Percentiles rank a stretch among this genome's conserved stretches.
These are phyloP conservation scores for Aspergillus nanangensis DNA, from an alignment of 495 filamentous ascomycete genomes.

Conservation along the genomic window DNA sequence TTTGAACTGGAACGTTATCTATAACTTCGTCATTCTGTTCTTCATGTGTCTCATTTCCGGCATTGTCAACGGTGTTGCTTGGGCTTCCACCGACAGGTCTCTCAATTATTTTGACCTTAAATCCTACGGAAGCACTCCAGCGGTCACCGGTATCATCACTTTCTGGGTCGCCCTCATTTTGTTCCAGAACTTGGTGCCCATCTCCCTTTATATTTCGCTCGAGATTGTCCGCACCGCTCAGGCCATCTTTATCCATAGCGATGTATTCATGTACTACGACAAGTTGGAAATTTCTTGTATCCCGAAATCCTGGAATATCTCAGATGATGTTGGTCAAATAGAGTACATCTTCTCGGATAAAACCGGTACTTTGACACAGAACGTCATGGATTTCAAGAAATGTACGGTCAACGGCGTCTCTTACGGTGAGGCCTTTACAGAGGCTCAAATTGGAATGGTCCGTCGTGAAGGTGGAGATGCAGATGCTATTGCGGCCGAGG, in stretches of 20 bases:
- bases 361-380: constrained; percentile 96
- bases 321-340: constrained; percentile 96
- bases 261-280: constrained; percentile 94
- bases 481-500: constrained; percentile 69
- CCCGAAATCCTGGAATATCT: constrained; percentile 99
- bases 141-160: constrained; percentile 85
- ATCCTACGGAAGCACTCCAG: constrained; percentile 70
- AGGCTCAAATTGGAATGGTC: constrained; percentile 93
- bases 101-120: constrained; percentile 82
- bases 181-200: constrained; percentile 98
- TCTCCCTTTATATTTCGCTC: constrained; percentile 95
- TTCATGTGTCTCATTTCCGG: constrained; percentile 85
- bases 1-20: constrained; percentile 95
- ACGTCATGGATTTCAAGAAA: constrained; percentile 99
- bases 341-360: constrained; percentile 99
- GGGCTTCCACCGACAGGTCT: constrained; percentile 69
- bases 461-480: constrained; percentile 82
- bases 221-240: constrained; percentile 93
- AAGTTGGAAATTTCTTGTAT: constrained; percentile 89
- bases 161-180: constrained; percentile 93
- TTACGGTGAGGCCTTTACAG: constrained; percentile 96
- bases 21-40: constrained; percentile 91
- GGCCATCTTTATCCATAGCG: constrained; percentile 96
- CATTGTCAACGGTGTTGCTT: constrained; percentile 79
- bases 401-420: constrained; percentile 88